A percentile compares a stretch with the other conserved stretches of the same genome.
Evolutionary conservation across 768 basidiomycete species (phyloP).

Genomic region (Kwoniella sp.): DNA sequence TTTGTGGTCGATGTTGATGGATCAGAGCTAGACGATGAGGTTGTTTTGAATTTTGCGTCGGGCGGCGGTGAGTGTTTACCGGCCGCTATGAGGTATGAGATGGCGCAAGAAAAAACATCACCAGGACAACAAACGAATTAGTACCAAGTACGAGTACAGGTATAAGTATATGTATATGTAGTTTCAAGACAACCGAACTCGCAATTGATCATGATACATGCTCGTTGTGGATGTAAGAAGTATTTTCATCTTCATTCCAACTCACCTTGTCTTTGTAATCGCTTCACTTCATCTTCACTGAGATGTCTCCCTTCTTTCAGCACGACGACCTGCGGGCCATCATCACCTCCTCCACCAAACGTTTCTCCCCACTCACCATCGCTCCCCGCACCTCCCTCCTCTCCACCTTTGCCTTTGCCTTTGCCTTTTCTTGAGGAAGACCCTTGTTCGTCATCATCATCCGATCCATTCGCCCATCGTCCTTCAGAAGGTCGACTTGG

Average conservation of each 20-base stretch:
- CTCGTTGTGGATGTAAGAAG: too few species aligned
- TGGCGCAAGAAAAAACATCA: background rate
- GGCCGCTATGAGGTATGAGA: background rate
- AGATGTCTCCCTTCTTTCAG: slow-evolving; percentile 86
- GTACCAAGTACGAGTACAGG: too few species aligned
- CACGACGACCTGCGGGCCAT: slow-evolving; percentile 86
- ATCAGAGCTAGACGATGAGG: slow-evolving; percentile 5
- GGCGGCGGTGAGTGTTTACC: slow-evolving; percentile 13
- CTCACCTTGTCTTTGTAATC: slow-evolving; percentile 56
- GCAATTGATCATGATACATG: too few species aligned
- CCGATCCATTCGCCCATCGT: slow-evolving; percentile 49
- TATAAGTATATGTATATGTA: too few species aligned
- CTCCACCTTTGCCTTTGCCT: slow-evolving; percentile 15
- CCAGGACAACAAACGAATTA: too few species aligned
- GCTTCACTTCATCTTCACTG: slow-evolving; percentile 73
- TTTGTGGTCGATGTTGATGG: slow-evolving; percentile 6
- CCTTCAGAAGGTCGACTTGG: slow-evolving; percentile 51
- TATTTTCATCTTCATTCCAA: background rate
- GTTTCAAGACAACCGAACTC: too few species aligned
- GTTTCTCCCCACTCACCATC: slow-evolving; percentile 65
- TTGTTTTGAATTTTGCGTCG: slow-evolving; percentile 2
- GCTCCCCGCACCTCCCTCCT: slow-evolving; percentile 1
- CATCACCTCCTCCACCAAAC: slow-evolving; percentile 62
- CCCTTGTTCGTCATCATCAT: slow-evolving; percentile 34
- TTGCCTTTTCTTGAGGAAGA: slow-evolving; percentile 6